Percentiles rank a stretch among this genome's conserved stretches.
phyloP scores from a whole-genome alignment of 2,329 filamentous ascomycete genomes.

The Nemania sp. region DNA sequence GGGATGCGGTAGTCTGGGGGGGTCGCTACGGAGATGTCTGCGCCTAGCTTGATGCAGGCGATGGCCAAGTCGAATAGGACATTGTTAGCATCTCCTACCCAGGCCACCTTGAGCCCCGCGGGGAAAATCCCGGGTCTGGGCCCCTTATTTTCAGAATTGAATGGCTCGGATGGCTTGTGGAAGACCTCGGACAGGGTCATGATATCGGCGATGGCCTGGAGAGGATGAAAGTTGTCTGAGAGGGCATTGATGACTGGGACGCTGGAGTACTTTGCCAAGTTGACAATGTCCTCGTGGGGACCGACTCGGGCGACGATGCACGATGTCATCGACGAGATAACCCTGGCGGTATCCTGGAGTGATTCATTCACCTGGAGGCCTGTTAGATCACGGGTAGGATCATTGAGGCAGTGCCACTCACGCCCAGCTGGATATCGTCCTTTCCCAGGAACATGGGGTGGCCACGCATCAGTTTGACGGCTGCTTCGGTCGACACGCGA shows the following conservation, averaged over 20 bases:
- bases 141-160: slow-evolving; percentile 43
- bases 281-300: slow-evolving; percentile 73
- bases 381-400: slow-evolving; percentile 15
- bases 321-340: slow-evolving; percentile 92
- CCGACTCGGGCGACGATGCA: slow-evolving; percentile 82
- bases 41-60: slow-evolving; percentile 82
- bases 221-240: slow-evolving; percentile 88
- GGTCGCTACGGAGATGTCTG: slow-evolving; percentile 85
- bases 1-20: slow-evolving; percentile 86
- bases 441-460: slow-evolving; percentile 96
- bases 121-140: slow-evolving; percentile 61
- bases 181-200: slow-evolving; percentile 86
- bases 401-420: slow-evolving; percentile 45
- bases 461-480: slow-evolving; percentile 84
- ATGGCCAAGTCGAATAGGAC: slow-evolving; percentile 94
- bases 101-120: slow-evolving; percentile 86
- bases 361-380: slow-evolving; percentile 78
- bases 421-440: slow-evolving; percentile 94
- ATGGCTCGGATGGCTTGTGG: slow-evolving; percentile 39
- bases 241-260: slow-evolving; percentile 88
- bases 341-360: slow-evolving; percentile 86
- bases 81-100: slow-evolving; percentile 97
- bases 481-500: slow-evolving; percentile 89
- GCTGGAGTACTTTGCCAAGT: slow-evolving; percentile 71
- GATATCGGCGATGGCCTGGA: slow-evolving; percentile 94